phyloP scores from a whole-genome alignment of 768 basidiomycete genomes.

The Trametes gibbosa region DNA sequence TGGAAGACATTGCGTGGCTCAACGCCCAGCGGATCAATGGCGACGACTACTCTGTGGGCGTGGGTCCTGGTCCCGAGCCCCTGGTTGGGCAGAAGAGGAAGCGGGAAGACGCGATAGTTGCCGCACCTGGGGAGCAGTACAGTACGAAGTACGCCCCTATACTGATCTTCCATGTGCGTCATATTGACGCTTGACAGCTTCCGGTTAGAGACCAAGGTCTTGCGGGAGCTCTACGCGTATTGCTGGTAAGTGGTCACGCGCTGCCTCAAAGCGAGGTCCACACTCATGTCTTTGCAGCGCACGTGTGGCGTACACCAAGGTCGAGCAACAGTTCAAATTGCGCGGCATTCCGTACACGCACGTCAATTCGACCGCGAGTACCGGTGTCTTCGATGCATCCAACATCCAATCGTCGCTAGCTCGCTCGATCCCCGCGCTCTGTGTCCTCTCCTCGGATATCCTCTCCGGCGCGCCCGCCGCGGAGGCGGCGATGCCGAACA shows the following conservation, averaged over 20 bases:
- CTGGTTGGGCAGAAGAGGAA: conserved; percentile 31
- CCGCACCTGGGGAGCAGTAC: conserved; percentile 24
- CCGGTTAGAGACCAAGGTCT: conserved; percentile 65
- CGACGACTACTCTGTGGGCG: conserved; percentile 18
- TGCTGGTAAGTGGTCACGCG: conserved; percentile 60
- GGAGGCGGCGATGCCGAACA: conserved; percentile 91
- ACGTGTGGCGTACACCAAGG: conserved; percentile 84
- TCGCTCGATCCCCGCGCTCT: conserved; percentile 77
- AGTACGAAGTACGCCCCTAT: conserved; percentile 13
- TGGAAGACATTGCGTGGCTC: conserved; percentile 80
- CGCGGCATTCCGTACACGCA: conserved; percentile 76
- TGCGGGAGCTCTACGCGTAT: conserved; percentile 81
- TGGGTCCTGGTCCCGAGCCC: conserved; percentile 9
- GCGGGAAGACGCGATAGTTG: conserved; percentile 20
- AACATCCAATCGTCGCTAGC: conserved; percentile 71
- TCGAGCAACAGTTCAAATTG: conserved; percentile 84
- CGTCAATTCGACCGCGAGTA: conserved; percentile 55
- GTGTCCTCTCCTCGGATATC: conserved; percentile 79
- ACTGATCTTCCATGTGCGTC: too few species aligned
- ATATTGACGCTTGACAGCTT: conserved; percentile 37
- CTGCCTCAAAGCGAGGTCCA: not conserved
- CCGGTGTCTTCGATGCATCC: conserved; percentile 44
- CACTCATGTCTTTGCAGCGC: conserved; percentile 49
- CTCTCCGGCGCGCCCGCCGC: conserved; percentile 81
- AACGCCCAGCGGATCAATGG: conserved; percentile 63